Evolutionary conservation across 2,329 filamentous ascomycete species (phyloP).

Genomic region (Aphanoascus verrucosus): DNA sequence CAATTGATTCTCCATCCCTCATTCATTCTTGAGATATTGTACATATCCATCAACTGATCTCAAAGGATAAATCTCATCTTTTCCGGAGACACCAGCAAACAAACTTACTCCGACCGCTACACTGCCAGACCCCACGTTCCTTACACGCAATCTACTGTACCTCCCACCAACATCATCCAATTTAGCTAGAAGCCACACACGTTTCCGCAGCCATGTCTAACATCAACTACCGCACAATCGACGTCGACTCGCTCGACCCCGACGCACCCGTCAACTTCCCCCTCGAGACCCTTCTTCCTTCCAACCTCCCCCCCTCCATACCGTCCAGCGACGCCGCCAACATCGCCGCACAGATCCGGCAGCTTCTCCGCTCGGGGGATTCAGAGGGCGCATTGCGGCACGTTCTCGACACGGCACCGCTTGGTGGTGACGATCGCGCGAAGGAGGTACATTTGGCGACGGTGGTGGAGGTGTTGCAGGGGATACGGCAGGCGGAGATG

Average conservation of each 20-base stretch:
- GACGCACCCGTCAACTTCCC: constrained; percentile 90
- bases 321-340: constrained; percentile 68
- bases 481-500: constrained; percentile 94
- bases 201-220: constrained; percentile 22
- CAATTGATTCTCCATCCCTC: background rate
- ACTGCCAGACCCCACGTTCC: background rate
- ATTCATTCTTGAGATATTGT: background rate
- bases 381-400: constrained; percentile 74
- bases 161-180: background rate
- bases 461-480: constrained; percentile 86
- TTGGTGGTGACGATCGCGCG: constrained; percentile 45
- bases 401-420: constrained; percentile 71
- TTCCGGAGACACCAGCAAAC: background rate
- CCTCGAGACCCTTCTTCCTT: constrained; percentile 67
- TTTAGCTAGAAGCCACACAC: background rate
- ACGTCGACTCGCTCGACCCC: constrained; percentile 82
- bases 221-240: constrained; percentile 73
- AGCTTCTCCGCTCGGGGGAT: constrained; percentile 78
- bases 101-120: background rate
- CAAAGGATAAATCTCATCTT: background rate
- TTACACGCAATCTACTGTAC: background rate
- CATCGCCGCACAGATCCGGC: constrained; percentile 69
- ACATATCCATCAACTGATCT: background rate
- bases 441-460: constrained; percentile 79
- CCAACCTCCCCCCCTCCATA: constrained; percentile 56